A percentile compares a stretch with the other conserved stretches of the same genome.
These are phyloP conservation scores for Candida boleticola DNA, from an alignment of 805 yeast species.

Conservation along the genomic window DNA sequence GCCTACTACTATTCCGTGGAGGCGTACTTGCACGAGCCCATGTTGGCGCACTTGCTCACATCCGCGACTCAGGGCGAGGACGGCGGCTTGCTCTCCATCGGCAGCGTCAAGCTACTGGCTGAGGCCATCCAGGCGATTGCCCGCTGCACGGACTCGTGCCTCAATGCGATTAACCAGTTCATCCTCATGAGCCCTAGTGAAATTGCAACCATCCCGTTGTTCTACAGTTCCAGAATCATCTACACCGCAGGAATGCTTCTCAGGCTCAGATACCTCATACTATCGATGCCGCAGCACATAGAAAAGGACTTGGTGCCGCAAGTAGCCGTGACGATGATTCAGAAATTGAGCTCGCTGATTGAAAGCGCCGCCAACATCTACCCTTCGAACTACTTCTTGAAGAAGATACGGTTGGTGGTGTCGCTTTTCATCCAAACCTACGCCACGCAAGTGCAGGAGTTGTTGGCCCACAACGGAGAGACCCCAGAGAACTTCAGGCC, in stretches of 20 bases:
- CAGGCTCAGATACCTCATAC: constrained; percentile 53
- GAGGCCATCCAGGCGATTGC: constrained; percentile 43
- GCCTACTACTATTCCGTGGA: constrained; percentile 61
- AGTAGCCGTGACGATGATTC: constrained; percentile 36
- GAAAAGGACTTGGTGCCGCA: constrained; percentile 49
- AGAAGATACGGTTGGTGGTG: constrained; percentile 54
- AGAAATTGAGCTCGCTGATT: constrained; percentile 24
- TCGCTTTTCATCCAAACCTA: constrained; percentile 63
- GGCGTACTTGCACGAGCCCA: constrained; percentile 65
- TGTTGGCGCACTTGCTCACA: constrained; percentile 22
- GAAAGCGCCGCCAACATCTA: constrained; percentile 24
- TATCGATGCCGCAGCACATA: constrained; percentile 48
- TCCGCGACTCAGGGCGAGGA: constrained; percentile 11
- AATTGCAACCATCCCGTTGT: constrained; percentile 57
- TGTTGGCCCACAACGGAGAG: constrained; percentile 23
- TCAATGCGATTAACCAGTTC: constrained; percentile 49
- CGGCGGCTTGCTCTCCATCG: neutral
- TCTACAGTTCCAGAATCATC: constrained; percentile 55
- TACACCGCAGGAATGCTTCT: constrained; percentile 65
- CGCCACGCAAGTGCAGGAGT: constrained; percentile 47
- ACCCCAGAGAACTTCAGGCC: constrained; percentile 20
- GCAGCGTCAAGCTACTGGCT: constrained; percentile 15
- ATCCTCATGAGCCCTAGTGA: constrained; percentile 41
- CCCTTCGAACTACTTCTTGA: constrained; percentile 47
- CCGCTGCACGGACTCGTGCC: constrained; percentile 53